Evolutionary conservation across 805 yeast genomes (phyloP), one percentile per base, ranked within the genome.

Genomic region (Candida boleticola): DNA sequence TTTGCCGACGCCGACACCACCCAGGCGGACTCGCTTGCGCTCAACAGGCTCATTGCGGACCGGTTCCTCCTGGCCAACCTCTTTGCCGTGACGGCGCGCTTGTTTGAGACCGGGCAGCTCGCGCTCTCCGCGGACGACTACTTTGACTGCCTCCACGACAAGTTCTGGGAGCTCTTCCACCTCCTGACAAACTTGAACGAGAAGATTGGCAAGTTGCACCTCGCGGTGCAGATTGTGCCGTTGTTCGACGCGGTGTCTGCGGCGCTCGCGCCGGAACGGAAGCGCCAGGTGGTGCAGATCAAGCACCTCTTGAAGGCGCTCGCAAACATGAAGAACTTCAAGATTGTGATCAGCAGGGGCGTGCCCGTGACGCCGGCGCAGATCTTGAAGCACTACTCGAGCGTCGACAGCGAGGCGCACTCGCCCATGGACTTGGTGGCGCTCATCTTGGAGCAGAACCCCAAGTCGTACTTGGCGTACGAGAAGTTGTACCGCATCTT

Each of bases 391-490:
- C 54, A 58, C 29, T 56, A 50, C 40, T 53, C 57, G 3, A 29
- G 44, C 16, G 48, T 54, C 9, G 14, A 45, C 3, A 37, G 29
- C 10, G 50, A 49, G 20, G 16, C 40, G 40, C 16, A 40, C 2
- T 53, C 68, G 13, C 67, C 74, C 1, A 47, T 66, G 22, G 59
- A 55, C 1, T 46, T 79, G 23, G 60, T 76, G 0, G 61, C 73
- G 6, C 53, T 62, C 18, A 58, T 79, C 2, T 55, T 83, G 13
- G 86, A 81, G 47, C 64, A 78, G 31, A 83, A 83, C 52, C 68
- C 74, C 0, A 60, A 62, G 10, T 66, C 82, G 2, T 82, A 81
- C 48, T 51, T 63, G 37, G 70, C 78, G 5, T 55, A 63, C 19
- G 70, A 66, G 2, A 62, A 64, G 32, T 58, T 82, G 4, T 63